Evolutionary conservation across 208 protist genomes (phyloP), one percentile per base, ranked within the genome.

Genomic region (Wallacemonas sp.): DNA sequence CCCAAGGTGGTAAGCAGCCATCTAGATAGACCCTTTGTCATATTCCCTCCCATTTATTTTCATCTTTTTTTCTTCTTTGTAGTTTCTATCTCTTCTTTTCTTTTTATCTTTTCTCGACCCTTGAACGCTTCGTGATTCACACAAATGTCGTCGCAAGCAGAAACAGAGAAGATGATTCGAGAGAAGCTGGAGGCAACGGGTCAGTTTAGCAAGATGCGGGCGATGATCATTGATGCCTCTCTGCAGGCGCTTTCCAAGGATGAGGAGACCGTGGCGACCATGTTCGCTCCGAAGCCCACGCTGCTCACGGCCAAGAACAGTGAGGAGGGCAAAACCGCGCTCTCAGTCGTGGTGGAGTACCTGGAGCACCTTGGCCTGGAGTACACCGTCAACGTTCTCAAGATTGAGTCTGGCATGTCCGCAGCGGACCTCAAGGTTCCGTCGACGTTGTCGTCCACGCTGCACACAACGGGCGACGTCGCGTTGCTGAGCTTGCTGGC

Each of bases 211-310:
- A 94, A 93, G 65, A 96, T 96, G 82, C 78, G 82, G 8, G 91
- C 91, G 28, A 94, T 96, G 91, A 81, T 96, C 39, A 82, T 91
- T 41, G 88, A 96, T 47, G 88, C 91, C 0, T 75, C 88, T 14
- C 70, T 94, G 34, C 79, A 80, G 64, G 64, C 72, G 5, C 69
- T 86, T 42, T n/a, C 33, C 8, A 33, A 38, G 15, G 12, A 62
- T 28, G 1, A 54, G 34, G n/a, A 58, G 36, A 27, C 36, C 19
- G 41, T 12, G 30, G 38, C 26, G 21, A n/a, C 14, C 21, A 51
- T 81, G 34, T 96, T 96, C 71, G 11, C 64, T 4, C 80, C 79
- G 17, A 74, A 59, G 2, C 27, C 41, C 26, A 60, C 65, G n/a
- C 75, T 94, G n/a, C 45, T 61, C 30, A 64, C 77, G 39, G 77